Evolutionary conservation across 1,139 yeast species (phyloP).

Genomic region (Sugiyamaella sp.): DNA sequence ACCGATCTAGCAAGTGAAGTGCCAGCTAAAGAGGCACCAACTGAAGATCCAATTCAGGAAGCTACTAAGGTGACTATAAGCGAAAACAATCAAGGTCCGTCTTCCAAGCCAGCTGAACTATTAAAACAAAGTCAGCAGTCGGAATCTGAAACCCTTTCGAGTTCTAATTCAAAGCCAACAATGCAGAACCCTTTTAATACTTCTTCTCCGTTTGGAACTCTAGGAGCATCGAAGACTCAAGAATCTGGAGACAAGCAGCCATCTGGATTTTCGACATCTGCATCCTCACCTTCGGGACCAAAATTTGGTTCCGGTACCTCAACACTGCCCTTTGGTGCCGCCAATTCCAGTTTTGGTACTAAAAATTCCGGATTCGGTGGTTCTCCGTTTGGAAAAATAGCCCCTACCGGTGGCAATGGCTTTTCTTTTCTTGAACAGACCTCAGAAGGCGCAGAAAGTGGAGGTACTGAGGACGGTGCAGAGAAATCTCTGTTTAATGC

Average conservation of each 20-base stretch:
- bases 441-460: not conserved
- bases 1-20: conserved; percentile 2
- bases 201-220: too few relatives aligned
- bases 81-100: not conserved
- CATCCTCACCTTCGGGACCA: too few relatives aligned
- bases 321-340: not conserved
- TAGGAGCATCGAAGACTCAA: not conserved
- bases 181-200: too few relatives aligned
- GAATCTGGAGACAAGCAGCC: not conserved
- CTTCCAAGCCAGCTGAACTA: not conserved
- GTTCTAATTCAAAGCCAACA: too few relatives aligned
- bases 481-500: not conserved
- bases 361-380: conserved; percentile 2
- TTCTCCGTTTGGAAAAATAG: not conserved
- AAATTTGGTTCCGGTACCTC: too few relatives aligned
- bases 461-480: not conserved
- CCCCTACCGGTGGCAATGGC: not conserved
- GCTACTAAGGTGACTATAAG: not conserved
- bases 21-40: not conserved
- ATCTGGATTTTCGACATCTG: too few relatives aligned
- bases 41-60: conserved; percentile 1
- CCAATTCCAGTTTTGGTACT: not conserved
- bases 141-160: too few relatives aligned
- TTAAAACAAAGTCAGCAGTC: too few relatives aligned
- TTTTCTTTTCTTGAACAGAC: not conserved